Evolutionary conservation across 2,329 filamentous ascomycete species (phyloP), one percentile per base, ranked within the genome.

Genomic region (Zymoseptoria pseudotritici): DNA sequence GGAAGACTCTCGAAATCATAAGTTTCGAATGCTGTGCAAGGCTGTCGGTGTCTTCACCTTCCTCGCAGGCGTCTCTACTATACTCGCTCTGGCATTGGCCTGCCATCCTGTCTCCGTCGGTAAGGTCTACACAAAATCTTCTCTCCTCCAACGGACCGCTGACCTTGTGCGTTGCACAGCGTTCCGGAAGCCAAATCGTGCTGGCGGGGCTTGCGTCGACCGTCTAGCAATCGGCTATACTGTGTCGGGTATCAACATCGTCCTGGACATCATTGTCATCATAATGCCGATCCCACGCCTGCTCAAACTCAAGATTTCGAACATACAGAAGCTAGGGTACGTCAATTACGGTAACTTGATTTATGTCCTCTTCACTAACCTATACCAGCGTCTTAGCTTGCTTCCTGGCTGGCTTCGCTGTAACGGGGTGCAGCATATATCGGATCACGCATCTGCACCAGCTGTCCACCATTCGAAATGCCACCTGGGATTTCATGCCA

Each of bases 331-430:
- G 26, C 17, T 22, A 22, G 21, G 21, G 21, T n/a, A n/a, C n/a
- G n/a, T n/a, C n/a, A n/a, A n/a, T n/a, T n/a, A n/a, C n/a, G n/a
- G n/a, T n/a, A n/a, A n/a, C n/a, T n/a, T n/a, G 21, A 22, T 2
- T 22, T 4, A 4, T 22, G 21, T 11, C 5, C 17, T 5, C 10
- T 9, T 22, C 2, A 10, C 51, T 20, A 10, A 51, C 19, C 21
- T 2, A 53, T 17, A 21, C 21, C 13, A 53, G 51, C 20, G 24
- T 53, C 21, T 26, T 53, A 13, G 26, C 17, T 17, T 21, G 21
- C 20, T 69, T 69, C 60, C 50, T 61, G n/a, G 57, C 67, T 21
- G 66, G 65, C 24, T 59, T 65, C 13, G 61, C 66, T 54, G 66
- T 66, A 50, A 67, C 66, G 2, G 52, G 59, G 3, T 67, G 66